Percentiles rank a stretch among this genome's conserved stretches.
These are phyloP conservation scores for Boletus vermiculosoides DNA, from an alignment of 768 basidiomycete species.

Conservation along the genomic window DNA sequence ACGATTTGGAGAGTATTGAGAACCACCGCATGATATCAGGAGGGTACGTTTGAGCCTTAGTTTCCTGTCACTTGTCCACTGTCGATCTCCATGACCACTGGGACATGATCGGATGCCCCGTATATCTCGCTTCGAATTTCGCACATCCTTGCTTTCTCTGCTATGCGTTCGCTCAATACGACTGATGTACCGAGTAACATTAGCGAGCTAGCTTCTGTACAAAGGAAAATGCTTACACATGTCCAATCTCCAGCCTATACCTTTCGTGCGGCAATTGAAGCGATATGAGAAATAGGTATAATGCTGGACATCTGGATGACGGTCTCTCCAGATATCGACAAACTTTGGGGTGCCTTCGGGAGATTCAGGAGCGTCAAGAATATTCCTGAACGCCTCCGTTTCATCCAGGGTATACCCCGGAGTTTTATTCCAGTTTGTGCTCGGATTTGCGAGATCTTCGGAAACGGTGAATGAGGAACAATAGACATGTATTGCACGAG, in stretches of 20 bases:
- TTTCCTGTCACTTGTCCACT: constrained; percentile 36
- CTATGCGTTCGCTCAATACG: constrained; percentile 69
- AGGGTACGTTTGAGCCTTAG: neutral
- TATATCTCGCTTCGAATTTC: constrained; percentile 85
- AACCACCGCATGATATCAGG: constrained; percentile 8
- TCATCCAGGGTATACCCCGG: constrained; percentile 84
- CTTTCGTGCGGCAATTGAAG: constrained; percentile 76
- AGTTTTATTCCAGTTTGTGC: constrained; percentile 84
- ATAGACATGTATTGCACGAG: neutral
- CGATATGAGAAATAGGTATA: constrained; percentile 87
- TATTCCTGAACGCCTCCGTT: constrained; percentile 68
- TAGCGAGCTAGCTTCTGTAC: neutral
- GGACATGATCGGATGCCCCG: constrained; percentile 85
- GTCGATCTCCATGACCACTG: constrained; percentile 73
- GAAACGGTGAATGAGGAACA: neutral
- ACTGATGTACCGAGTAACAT: constrained; percentile 41
- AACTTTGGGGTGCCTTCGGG: constrained; percentile 46
- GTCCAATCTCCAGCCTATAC: constrained; percentile 86
- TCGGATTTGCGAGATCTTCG: constrained; percentile 66
- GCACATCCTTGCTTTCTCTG: constrained; percentile 68
- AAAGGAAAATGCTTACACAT: constrained; percentile 56
- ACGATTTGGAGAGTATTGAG: constrained; percentile 76
- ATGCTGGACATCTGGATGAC: constrained; percentile 64
- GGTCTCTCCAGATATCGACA: constrained; percentile 76
- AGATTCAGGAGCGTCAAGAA: constrained; percentile 53